phyloP scores from a whole-genome alignment of 2,329 filamentous ascomycete species.

The Ceratocystis huliohia region DNA sequence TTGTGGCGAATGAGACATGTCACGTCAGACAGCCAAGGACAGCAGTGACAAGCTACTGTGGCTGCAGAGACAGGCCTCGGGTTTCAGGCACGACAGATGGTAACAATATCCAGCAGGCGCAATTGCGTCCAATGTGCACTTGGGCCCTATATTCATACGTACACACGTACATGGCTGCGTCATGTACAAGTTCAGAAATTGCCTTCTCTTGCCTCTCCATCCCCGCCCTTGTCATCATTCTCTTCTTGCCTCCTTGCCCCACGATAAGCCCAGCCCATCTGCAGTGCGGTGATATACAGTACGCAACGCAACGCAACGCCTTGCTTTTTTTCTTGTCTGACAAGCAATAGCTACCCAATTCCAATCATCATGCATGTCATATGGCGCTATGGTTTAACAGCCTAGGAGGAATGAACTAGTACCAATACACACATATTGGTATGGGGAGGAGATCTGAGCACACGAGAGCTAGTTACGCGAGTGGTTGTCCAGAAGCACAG shows the following conservation, averaged over 20 bases:
- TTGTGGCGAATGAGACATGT: not conserved
- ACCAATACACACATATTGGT: not conserved
- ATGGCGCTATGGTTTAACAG: too few relatives aligned
- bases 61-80: too few relatives aligned
- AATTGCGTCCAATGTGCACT: not conserved
- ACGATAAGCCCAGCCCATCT: not conserved
- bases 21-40: not conserved
- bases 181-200: not conserved
- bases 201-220: not conserved
- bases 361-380: not conserved
- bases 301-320: not conserved
- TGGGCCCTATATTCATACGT: not conserved
- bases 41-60: not conserved
- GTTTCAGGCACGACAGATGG: too few relatives aligned
- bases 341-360: not conserved
- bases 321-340: not conserved
- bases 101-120: too few relatives aligned
- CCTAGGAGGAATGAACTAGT: not conserved
- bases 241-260: not conserved
- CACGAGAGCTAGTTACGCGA: not conserved
- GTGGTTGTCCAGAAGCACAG: slow-evolving; percentile 1
- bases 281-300: not conserved
- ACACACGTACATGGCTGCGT: not conserved
- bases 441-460: slow-evolving; percentile 4
- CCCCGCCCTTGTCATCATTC: not conserved